Evolutionary conservation across 768 basidiomycete genomes (phyloP), one percentile per base, ranked within the genome.

Genomic region (Termitomyces sp.): DNA sequence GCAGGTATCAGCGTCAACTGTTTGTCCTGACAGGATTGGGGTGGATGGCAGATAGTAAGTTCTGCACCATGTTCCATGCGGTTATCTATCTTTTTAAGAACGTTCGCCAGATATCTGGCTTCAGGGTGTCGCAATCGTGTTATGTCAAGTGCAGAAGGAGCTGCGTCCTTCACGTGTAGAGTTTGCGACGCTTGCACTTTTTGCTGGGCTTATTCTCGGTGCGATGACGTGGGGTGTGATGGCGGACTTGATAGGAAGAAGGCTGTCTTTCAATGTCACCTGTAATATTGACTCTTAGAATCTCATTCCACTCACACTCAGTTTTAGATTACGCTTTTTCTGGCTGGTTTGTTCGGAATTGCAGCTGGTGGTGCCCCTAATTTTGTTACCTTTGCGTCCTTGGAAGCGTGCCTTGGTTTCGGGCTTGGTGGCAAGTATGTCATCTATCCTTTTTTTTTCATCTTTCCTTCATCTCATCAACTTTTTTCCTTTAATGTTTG

Each of bases 361-460:
- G 74, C 80, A 3, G 73, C 79, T 7, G 80, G 77, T 38, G 79
- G 72, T 16, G 73, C 77, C 16, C 67, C 74, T 3, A 77, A 74
- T 60, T 82, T 81, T 59, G 70, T 74, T 35, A 64, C 76, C 1
- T 78, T 81, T 61, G 77, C 74, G 26, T 71, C 78, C 22, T 65
- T 81, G 52, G 67, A 75, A 18, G 78, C 77, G 11, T 79, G 76
- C 60, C 64, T 79, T 60, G 79, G 78, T 26, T 78, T 81, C 54
- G 80, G 80, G 28, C 64, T 81, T 10, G 79, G 80, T 52, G 81
- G 82, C 65, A 78, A 82, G 77, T 74, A 64, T 57, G 81, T 58
- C 20, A 47, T 22, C 4, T 26, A 4, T 26, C 47, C 20, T 26
- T 45, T 32, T 38, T 49, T n/a, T 62, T 70, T 50, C 36, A 26